A percentile compares a stretch with the other conserved stretches of the same genome.
Evolutionary conservation across 139 green algal species (phyloP).

Genomic region (Coccomyxa sp.): DNA sequence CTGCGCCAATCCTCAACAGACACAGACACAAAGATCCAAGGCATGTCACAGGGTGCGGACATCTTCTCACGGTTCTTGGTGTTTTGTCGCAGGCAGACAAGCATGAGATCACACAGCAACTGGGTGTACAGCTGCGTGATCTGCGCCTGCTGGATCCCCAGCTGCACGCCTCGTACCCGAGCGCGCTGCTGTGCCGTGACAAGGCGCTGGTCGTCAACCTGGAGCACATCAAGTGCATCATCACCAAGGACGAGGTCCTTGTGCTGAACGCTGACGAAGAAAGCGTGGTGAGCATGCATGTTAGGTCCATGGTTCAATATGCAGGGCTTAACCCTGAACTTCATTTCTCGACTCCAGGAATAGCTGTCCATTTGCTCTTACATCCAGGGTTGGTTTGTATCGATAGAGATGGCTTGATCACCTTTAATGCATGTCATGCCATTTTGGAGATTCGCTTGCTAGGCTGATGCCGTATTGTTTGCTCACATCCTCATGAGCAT

Average conservation of each 20-base stretch:
- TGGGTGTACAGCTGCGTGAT: slow-evolving; percentile 28
- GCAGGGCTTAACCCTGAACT: not conserved
- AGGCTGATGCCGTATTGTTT: too few species aligned
- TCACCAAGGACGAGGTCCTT: slow-evolving; percentile 8
- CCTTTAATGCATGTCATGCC: not conserved
- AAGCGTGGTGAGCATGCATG: not conserved
- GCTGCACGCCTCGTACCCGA: slow-evolving; percentile 30
- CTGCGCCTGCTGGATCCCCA: slow-evolving; percentile 39
- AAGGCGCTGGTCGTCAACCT: slow-evolving; percentile 40
- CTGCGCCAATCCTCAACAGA: too few species aligned
- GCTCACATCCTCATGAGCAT: too few species aligned
- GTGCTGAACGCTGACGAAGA: slow-evolving; percentile 23
- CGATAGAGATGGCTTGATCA: not conserved
- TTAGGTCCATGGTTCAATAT: not conserved
- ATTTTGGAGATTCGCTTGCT: too few species aligned
- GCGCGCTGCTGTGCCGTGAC: slow-evolving; percentile 37
- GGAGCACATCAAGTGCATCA: slow-evolving; percentile 20
- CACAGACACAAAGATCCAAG: too few species aligned
- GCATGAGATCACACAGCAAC: slow-evolving; percentile 17
- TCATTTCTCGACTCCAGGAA: not conserved
- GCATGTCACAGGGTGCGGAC: too few species aligned
- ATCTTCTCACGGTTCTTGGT: not conserved
- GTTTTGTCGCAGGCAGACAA: slow-evolving; percentile 21
- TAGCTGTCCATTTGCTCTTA: not conserved
- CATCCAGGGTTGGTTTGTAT: not conserved